phyloP scores from a whole-genome alignment of 1,284 basidiomycete species.

The Coniophora puteana region DNA sequence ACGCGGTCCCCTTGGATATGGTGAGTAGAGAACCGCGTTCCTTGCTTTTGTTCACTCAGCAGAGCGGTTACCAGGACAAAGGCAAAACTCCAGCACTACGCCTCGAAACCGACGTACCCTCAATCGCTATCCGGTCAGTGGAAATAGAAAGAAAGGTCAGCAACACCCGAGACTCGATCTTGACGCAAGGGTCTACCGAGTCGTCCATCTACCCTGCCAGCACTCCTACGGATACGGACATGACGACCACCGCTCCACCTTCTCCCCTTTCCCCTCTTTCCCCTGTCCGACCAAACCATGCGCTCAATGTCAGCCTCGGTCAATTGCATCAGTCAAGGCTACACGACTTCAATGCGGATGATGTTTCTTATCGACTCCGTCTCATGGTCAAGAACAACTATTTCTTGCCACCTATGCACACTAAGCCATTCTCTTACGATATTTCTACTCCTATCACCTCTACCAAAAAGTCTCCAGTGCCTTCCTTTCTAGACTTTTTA shows the following conservation, averaged over 20 bases:
- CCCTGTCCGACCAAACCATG: conserved; percentile 40
- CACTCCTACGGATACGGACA: conserved; percentile 48
- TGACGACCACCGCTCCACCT: too few relatives aligned
- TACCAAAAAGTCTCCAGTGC: conserved; percentile 41
- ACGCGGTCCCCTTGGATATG: too few relatives aligned
- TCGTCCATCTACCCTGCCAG: conserved; percentile 74
- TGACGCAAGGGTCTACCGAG: conserved; percentile 50
- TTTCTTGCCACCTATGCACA: conserved; percentile 78
- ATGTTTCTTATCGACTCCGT: conserved; percentile 76
- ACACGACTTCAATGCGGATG: conserved; percentile 67
- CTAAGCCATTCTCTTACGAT: conserved; percentile 66
- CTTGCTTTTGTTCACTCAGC: too few relatives aligned
- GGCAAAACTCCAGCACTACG: conserved; percentile 19
- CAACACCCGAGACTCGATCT: conserved; percentile 43
- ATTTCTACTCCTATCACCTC: conserved; percentile 37
- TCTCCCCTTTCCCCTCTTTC: conserved; percentile 58
- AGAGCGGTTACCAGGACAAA: conserved; percentile 28
- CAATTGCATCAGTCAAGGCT: conserved; percentile 21
- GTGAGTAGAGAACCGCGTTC: too few relatives aligned
- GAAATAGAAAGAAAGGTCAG: too few relatives aligned
- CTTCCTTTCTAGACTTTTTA: conserved; percentile 69
- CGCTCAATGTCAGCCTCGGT: conserved; percentile 42
- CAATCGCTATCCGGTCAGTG: too few relatives aligned
- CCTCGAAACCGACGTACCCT: too few relatives aligned
- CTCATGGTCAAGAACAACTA: conserved; percentile 81